Evolutionary conservation across 2,329 filamentous ascomycete species (phyloP).

Genomic region (Colletotrichum sp.): DNA sequence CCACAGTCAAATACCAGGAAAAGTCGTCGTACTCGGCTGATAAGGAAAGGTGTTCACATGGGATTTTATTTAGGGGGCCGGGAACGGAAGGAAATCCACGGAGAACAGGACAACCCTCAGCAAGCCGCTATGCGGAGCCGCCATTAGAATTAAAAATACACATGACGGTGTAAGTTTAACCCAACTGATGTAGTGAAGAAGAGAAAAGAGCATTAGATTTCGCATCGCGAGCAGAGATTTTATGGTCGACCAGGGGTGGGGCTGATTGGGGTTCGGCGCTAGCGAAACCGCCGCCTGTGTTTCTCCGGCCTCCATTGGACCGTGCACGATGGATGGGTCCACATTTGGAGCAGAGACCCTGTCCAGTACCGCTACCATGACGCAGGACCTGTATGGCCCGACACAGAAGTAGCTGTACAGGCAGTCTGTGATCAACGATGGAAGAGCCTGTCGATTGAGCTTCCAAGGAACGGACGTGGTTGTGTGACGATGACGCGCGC

Average conservation of each 20-base stretch:
- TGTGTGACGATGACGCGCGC: slow-evolving; percentile 17
- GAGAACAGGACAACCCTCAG: slow-evolving; percentile 53
- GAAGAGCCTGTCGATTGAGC: not conserved
- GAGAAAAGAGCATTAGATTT: slow-evolving; percentile 21
- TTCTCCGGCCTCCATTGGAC: slow-evolving; percentile 11
- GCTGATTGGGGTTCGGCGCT: not conserved
- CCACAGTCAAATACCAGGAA: slow-evolving; percentile 55
- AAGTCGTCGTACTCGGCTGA: slow-evolving; percentile 45
- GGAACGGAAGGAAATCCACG: slow-evolving; percentile 61
- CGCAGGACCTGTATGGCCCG: not conserved
- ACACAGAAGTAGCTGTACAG: slow-evolving; percentile 8
- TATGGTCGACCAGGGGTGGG: slow-evolving; percentile 10
- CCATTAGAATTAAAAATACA: slow-evolving; percentile 50
- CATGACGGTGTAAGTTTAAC: slow-evolving; percentile 56
- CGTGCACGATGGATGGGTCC: not conserved
- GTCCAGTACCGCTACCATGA: slow-evolving; percentile 4
- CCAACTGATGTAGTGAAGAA: slow-evolving; percentile 47
- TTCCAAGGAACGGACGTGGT: slow-evolving; percentile 6
- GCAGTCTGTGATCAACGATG: not conserved
- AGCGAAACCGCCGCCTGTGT: not conserved
- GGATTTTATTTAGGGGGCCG: slow-evolving; percentile 52
- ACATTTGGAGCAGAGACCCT: not conserved
- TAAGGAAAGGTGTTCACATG: slow-evolving; percentile 51
- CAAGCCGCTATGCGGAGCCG: slow-evolving; percentile 60
- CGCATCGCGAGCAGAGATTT: slow-evolving; percentile 12